Base-by-base conservation (phyloP, 352 stramenopile genomes). In the Phytophthora litchii region DNA sequence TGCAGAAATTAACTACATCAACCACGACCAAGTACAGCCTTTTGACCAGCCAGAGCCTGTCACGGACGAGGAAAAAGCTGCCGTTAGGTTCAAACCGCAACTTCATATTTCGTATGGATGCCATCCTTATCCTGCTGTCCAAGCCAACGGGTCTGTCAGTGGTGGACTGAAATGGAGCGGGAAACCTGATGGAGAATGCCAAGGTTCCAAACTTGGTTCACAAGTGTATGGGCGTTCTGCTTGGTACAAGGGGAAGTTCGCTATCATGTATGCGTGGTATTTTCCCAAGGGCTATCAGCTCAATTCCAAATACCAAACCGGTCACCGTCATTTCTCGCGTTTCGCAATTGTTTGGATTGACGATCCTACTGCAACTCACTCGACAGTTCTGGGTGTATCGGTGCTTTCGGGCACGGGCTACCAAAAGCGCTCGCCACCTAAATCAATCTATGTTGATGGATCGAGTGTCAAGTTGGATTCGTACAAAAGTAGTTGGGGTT, bases 261-360 rank as follows among this genome's bases (percentile, higher is more conserved):
- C 36, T 2, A 42, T 42, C 36, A 42, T 42, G 36, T 42, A 42
- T 17, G 36, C 36, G 1, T 42, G 36, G 36, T 42, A 42, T 42
- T 42, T 42, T n/a, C 36, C 36, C 3, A 20, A 21, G 8, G 36
- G 36, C 36, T 21, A 8, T 23, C 3, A 23, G 2, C 6, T 42
- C 6, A 20, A 6, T 42, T 42, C 36, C n/a, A 0, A 12, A 12
- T 8, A 20, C 8, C 13, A 21, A 17, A 66, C 11, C 19, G 67
- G 67, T 11, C 57, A 76, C 49, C 67, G 62, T 34, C 67, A 76
- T 42, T 48, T 65, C 35, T 76, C 62, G 67, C 53, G 70, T 35
- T 64, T 62, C 46, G 52, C 59, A 12, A 42, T 76, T 1, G 62
- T 76, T 14, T 76, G 67, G 67, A 60, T 72, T 51, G 63, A 67